Conservation (phyloP, 192 early-diverging fungal genomes). For the Mortierella antarctica region DNA sequence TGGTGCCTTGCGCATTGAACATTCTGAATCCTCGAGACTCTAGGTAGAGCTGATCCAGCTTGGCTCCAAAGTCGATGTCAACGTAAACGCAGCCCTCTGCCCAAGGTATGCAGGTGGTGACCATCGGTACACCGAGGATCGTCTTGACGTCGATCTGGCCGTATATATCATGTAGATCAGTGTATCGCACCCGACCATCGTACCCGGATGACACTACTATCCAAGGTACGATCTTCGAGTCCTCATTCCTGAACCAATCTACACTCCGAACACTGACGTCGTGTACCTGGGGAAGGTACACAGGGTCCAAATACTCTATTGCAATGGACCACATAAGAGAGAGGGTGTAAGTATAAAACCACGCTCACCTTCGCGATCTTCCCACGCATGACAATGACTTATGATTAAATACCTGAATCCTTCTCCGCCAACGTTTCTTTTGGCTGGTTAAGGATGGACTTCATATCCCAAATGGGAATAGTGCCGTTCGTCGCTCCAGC, state of each 20-base stretch:
- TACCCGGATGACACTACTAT: slow-evolving; percentile 35
- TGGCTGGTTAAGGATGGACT: slow-evolving; percentile 30
- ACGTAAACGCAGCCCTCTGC: slow-evolving; percentile 29
- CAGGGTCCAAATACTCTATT: slow-evolving; percentile 43
- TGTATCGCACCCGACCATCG: slow-evolving; percentile 38
- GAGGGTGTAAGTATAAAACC: neutral
- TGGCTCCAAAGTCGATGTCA: slow-evolving; percentile 38
- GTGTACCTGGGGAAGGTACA: slow-evolving; percentile 40
- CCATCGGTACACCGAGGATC: slow-evolving; percentile 26
- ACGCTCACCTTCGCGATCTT: neutral
- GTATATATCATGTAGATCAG: slow-evolving; percentile 22
- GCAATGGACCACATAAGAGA: neutral
- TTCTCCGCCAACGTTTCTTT: slow-evolving; percentile 30
- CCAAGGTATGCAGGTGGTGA: slow-evolving; percentile 26
- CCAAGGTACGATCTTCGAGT: slow-evolving; percentile 17
- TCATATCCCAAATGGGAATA: slow-evolving; percentile 37
- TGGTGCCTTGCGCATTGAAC: slow-evolving; percentile 34
- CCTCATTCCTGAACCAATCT: slow-evolving; percentile 31
- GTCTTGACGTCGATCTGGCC: slow-evolving; percentile 32
- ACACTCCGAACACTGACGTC: slow-evolving; percentile 39
- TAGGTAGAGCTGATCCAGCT: slow-evolving; percentile 35
- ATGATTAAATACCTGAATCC: slow-evolving; percentile 20
- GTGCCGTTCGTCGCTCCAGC: slow-evolving; percentile 39
- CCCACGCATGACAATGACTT: neutral
- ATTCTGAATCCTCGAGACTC: slow-evolving; percentile 28